A percentile compares a stretch with the other conserved stretches of the same genome.
phyloP scores from a whole-genome alignment of 2,329 filamentous ascomycete species.

The Pseudocercospora macadamiae region DNA sequence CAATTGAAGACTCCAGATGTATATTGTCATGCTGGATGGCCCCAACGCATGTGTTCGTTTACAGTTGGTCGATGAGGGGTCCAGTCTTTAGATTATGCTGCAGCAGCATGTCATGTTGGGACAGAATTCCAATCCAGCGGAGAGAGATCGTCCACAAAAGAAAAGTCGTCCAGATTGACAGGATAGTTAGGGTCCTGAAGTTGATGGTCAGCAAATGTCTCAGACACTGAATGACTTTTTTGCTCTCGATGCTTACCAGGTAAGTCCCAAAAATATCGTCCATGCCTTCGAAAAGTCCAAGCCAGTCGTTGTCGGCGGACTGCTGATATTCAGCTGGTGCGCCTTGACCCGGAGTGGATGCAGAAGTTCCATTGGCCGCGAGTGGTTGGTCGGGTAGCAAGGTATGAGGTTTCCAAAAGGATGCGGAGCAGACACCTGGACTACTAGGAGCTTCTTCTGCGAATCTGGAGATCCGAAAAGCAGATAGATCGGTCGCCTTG shows the following conservation, averaged over 20 bases:
- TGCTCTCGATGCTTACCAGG: too few relatives aligned
- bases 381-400: conserved; percentile 21
- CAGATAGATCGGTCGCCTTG: conserved; percentile 30
- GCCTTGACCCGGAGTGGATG: not conserved
- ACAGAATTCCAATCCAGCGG: conserved; percentile 28
- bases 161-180: conserved; percentile 38
- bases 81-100: too few relatives aligned
- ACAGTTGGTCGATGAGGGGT: too few relatives aligned
- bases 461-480: conserved; percentile 30
- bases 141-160: conserved; percentile 35
- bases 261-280: conserved; percentile 40
- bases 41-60: too few relatives aligned
- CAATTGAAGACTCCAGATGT: too few relatives aligned
- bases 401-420: conserved; percentile 25
- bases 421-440: conserved; percentile 26
- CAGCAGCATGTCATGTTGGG: conserved; percentile 10
- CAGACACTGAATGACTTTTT: too few relatives aligned
- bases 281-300: conserved; percentile 38
- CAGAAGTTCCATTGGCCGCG: conserved; percentile 7
- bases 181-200: conserved; percentile 41
- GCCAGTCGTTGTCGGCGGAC: conserved; percentile 15
- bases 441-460: conserved; percentile 17
- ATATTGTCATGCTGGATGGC: too few relatives aligned
- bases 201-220: too few relatives aligned
- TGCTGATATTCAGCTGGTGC: conserved; percentile 5